phyloP scores from a whole-genome alignment of 169 alveolate species.

The Eimeria brunetti region DNA sequence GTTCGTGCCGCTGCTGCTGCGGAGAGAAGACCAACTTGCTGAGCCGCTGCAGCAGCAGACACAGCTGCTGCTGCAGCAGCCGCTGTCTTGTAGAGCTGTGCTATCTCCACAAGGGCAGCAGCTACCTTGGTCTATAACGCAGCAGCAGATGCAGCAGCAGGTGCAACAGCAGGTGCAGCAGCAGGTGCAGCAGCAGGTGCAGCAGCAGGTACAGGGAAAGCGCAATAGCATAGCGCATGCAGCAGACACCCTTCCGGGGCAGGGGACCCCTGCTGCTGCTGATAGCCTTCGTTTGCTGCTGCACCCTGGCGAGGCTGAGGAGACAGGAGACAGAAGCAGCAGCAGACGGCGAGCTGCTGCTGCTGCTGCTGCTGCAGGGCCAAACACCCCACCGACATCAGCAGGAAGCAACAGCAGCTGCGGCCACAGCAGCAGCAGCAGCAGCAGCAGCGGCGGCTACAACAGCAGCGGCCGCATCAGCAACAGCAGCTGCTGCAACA shows the following conservation, averaged over 20 bases:
- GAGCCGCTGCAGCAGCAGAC: background rate
- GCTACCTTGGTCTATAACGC: background rate
- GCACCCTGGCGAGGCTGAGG: background rate
- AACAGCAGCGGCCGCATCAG: too few relatives aligned
- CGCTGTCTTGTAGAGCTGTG: background rate
- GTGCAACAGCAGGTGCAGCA: background rate
- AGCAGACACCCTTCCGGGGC: background rate
- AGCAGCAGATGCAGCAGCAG: background rate
- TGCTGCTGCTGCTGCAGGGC: constrained; percentile 6
- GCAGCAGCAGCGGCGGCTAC: too few relatives aligned
- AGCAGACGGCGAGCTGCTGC: background rate
- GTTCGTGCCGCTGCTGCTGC: background rate
- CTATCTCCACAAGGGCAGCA: background rate
- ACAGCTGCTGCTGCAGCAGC: background rate
- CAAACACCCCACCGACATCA: constrained; percentile 1
- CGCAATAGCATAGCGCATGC: background rate
- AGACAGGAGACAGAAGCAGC: background rate
- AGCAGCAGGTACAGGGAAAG: background rate
- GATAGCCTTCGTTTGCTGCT: background rate
- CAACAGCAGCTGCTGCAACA: too few relatives aligned
- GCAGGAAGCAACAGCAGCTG: background rate
- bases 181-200: background rate
- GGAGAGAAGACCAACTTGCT: background rate
- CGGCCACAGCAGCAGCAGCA: too few relatives aligned
- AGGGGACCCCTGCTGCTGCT: background rate